Conservation (phyloP, 2,329 filamentous ascomycete genomes). For the Ophiocordyceps camponoti-leonardi region DNA sequence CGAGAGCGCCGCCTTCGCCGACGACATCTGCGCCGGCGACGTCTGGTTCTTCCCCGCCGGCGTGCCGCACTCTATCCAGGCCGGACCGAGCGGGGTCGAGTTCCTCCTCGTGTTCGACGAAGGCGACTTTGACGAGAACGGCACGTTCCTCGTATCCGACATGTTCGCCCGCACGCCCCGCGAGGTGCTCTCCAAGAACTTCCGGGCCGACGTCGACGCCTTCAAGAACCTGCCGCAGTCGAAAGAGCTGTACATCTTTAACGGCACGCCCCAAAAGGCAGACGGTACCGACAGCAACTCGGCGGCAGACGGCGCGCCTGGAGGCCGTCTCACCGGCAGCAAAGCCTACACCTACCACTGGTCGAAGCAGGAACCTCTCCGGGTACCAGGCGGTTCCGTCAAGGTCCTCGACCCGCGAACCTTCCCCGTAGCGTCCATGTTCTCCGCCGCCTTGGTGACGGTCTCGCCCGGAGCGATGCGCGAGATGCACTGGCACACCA, state of each 20-base stretch:
- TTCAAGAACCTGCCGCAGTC: conserved; percentile 27
- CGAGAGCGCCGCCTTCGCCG: conserved; percentile 27
- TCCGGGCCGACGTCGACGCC: conserved; percentile 26
- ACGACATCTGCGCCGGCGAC: conserved; percentile 20
- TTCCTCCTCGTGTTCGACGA: conserved; percentile 44
- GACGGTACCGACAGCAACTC: conserved; percentile 21
- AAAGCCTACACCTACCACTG: conserved; percentile 31
- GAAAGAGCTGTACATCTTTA: conserved; percentile 34
- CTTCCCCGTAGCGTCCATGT: conserved; percentile 37
- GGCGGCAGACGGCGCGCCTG: conserved; percentile 28
- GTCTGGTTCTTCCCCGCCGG: conserved; percentile 28
- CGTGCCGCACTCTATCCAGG: conserved; percentile 35
- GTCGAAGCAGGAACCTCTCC: conserved; percentile 30
- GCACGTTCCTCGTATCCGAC: conserved; percentile 39
- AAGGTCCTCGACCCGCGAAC: conserved; percentile 40
- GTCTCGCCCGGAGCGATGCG: conserved; percentile 46
- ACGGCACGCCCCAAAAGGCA: conserved; percentile 27
- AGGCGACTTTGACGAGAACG: conserved; percentile 39
- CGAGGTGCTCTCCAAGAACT: conserved; percentile 36
- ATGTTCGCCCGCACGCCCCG: conserved; percentile 32
- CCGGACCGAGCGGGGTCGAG: conserved; percentile 34
- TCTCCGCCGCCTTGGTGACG: conserved; percentile 38
- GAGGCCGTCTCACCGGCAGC: conserved; percentile 20
- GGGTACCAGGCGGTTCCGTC: conserved; percentile 36
- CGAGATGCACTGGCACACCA: conserved; percentile 47